phyloP scores from a whole-genome alignment of 805 yeast species.

The Kuraishia floccosa region DNA sequence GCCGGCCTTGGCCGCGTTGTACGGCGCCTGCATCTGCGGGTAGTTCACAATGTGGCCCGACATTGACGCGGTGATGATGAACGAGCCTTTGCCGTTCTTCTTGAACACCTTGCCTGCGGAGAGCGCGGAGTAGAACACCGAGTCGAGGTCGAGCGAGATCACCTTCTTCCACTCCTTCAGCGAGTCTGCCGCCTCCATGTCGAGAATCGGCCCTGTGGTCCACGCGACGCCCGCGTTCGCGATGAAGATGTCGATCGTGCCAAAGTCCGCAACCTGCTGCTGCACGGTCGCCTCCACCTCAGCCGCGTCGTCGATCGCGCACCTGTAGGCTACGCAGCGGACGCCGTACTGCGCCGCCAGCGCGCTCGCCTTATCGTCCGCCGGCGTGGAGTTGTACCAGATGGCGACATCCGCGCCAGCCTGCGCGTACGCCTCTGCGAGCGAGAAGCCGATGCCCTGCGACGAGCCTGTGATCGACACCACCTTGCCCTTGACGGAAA shows the following conservation, averaged over 20 bases:
- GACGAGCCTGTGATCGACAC: slow-evolving; percentile 79
- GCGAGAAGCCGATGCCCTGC: slow-evolving; percentile 74
- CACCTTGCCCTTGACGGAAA: slow-evolving; percentile 75
- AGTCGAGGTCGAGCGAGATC: slow-evolving; percentile 66
- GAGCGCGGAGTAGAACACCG: slow-evolving; percentile 74
- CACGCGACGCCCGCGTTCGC: slow-evolving; percentile 89
- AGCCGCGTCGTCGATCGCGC: slow-evolving; percentile 37
- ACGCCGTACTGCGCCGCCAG: slow-evolving; percentile 49
- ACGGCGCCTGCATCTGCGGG: slow-evolving; percentile 80
- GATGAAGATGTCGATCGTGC: slow-evolving; percentile 71
- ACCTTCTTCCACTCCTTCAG: slow-evolving; percentile 60
- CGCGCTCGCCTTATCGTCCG: slow-evolving; percentile 49
- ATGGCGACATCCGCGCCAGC: slow-evolving; percentile 81
- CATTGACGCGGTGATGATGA: slow-evolving; percentile 82
- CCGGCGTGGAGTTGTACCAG: slow-evolving; percentile 52
- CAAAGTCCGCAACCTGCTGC: slow-evolving; percentile 56
- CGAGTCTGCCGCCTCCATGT: slow-evolving; percentile 28
- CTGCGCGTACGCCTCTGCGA: slow-evolving; percentile 75
- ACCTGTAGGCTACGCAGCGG: slow-evolving; percentile 52
- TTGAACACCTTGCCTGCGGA: slow-evolving; percentile 62
- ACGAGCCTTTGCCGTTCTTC: slow-evolving; percentile 64
- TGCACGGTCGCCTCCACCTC: slow-evolving; percentile 36
- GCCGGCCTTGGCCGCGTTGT: slow-evolving; percentile 83
- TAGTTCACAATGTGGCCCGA: slow-evolving; percentile 79
- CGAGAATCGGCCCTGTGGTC: slow-evolving; percentile 47